Evolutionary conservation across 257 asterid species (phyloP).

Genomic region (Osmanthus fragrans): DNA sequence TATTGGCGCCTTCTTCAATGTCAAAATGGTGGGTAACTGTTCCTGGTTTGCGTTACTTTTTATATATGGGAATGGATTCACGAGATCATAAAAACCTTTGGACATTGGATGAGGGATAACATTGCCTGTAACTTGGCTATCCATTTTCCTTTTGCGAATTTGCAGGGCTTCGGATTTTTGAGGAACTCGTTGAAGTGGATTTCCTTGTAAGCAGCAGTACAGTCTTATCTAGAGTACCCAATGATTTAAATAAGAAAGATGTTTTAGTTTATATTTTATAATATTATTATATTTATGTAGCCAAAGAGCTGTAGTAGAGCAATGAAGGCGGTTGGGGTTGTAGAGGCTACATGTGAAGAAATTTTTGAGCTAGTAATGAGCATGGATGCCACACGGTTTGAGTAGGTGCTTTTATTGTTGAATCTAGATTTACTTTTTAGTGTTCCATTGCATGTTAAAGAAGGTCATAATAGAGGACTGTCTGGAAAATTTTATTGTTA

Average conservation of each 20-base stretch:
- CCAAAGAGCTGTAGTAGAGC: constrained; percentile 96
- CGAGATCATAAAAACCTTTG: not conserved
- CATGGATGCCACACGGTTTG: constrained; percentile 88
- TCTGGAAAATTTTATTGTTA: constrained; percentile 3
- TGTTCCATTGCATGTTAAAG: constrained; percentile 16
- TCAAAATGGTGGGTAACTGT: constrained; percentile 66
- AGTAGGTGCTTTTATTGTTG: constrained; percentile 51
- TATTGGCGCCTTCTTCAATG: constrained; percentile 92
- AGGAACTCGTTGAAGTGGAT: constrained; percentile 83
- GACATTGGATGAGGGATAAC: constrained; percentile 17
- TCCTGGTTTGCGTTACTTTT: constrained; percentile 13
- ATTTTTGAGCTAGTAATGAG: constrained; percentile 85
- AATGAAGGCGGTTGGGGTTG: constrained; percentile 94
- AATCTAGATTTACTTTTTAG: constrained; percentile 9
- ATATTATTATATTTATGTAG: constrained; percentile 40
- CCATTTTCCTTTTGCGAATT: constrained; percentile 19
- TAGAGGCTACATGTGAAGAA: constrained; percentile 90
- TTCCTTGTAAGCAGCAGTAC: constrained; percentile 51
- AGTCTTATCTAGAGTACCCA: constrained; percentile 1
- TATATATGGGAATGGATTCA: constrained; percentile 2
- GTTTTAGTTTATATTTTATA: constrained; percentile 21
- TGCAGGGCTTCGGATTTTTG: constrained; percentile 92
- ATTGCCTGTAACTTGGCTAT: constrained; percentile 23
- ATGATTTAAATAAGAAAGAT: constrained; percentile 24
- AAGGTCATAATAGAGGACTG: not conserved